Base-by-base conservation (phyloP, 805 yeast genomes). In the Lipomyces yamanashiensis region DNA sequence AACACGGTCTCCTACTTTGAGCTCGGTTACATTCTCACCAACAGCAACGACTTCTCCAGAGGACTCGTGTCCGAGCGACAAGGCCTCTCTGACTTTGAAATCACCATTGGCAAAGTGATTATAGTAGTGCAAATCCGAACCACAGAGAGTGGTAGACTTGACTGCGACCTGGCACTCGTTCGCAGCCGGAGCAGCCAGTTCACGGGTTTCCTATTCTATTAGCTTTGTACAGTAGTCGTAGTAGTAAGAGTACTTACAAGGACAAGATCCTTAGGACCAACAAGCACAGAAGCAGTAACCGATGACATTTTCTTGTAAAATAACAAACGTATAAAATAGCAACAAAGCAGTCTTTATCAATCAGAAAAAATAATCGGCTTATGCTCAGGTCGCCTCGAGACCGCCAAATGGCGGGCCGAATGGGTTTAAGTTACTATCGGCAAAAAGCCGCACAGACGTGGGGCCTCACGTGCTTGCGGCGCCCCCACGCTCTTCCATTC, bases 21-120 rank as follows among this genome's bases (percentile, higher is more conserved):
- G 79, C n/a, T 78, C 74, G 2, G 81, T 83, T 33, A 89, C 96
- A 1, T 73, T 80, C 1, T 78, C 62, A 8, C 96, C 96, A 54
- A 87, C 82, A 67, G 86, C 86, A 12, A 81, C 83, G 56, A 89
- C 86, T 17, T 84, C 76, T 62, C 96, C 96, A 1, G 91, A 76
- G 12, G 90, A 85, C 72, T 89, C 96, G 72, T 89, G 96, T 36
- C 96, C 96, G 70, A 89, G 77, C 37, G 89, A 89, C 89, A 89
- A 86, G 55, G 93, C 92, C 44, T 81, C 76, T 62, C 80, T 81
- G 59, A 89, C 85, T 7, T 83, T 84, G 59, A 67, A 67, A 54
- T 66, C 72, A n/a, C 71, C 71, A 44, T 67, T 67, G 8, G 64
- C 57, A 40, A 49, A 56, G 44, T 70, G 71, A 47, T 58, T 54